Evolutionary conservation across 129 eudicot genomes (phyloP).

Genomic region (Sambucus nigra): DNA sequence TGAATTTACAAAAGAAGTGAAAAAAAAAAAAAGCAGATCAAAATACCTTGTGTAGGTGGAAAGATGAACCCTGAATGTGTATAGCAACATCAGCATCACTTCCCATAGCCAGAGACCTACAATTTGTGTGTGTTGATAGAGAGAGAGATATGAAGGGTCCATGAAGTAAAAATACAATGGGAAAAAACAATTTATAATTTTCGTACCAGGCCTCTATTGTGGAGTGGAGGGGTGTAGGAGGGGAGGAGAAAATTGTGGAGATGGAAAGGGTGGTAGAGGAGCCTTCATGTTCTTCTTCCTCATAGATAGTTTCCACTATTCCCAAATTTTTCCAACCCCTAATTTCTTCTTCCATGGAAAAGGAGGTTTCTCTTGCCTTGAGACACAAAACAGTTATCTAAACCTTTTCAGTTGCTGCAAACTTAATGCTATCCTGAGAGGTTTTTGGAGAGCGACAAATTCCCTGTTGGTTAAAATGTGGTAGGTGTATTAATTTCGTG

Average conservation of each 20-base stretch:
- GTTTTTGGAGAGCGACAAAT: conserved; percentile 5
- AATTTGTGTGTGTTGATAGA: no score
- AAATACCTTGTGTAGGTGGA: conserved; percentile 64
- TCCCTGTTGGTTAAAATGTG: conserved; percentile 1
- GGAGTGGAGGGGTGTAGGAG: conserved; percentile 41
- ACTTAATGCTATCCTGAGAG: background rate
- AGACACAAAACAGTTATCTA: background rate
- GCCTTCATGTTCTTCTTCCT: conserved; percentile 49
- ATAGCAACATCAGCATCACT: conserved; percentile 51
- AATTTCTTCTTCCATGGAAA: conserved; percentile 9
- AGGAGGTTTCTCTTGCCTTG: background rate
- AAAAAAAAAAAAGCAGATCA: background rate
- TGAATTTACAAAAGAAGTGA: no score
- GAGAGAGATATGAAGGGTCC: no score
- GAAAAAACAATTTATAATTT: background rate
- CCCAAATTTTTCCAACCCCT: conserved; percentile 42
- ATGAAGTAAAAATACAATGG: no score
- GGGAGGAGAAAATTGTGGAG: conserved; percentile 19
- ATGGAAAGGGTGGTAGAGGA: conserved; percentile 21
- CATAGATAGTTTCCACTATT: conserved; percentile 61
- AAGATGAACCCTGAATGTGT: conserved; percentile 41
- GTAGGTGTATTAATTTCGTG: conserved; percentile 47
- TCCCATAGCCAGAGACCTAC: conserved; percentile 37
- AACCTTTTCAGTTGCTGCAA: background rate
- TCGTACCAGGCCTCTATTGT: conserved; percentile 39